Conservation (phyloP, 345 rosid genomes). For the Sisymbrium irio region DNA sequence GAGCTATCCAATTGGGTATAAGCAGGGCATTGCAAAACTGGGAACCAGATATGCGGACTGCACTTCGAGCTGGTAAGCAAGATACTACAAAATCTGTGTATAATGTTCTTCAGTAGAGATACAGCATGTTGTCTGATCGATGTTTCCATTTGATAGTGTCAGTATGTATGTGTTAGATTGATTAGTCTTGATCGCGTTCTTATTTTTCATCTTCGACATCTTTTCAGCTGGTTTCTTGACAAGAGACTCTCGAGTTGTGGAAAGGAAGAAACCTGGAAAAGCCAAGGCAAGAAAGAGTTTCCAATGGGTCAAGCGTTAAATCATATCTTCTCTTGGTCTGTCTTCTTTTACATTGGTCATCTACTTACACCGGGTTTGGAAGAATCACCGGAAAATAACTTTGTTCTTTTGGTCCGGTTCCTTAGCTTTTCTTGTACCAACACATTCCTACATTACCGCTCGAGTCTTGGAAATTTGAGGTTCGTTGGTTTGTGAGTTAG, state of each 20-base stretch:
- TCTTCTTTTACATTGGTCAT: conserved; percentile 4
- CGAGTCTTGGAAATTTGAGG: conserved; percentile 19
- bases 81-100: background rate
- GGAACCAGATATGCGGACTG: conserved; percentile 86
- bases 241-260: conserved; percentile 91
- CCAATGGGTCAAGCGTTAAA: conserved; percentile 98
- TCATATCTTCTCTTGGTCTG: conserved; percentile 14
- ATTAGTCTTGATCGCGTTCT: background rate
- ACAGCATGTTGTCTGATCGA: background rate
- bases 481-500: conserved; percentile 6
- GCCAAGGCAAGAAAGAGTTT: conserved; percentile 99
- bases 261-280: conserved; percentile 96
- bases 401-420: conserved; percentile 15
- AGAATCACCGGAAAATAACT: conserved; percentile 21
- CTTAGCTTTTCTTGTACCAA: conserved; percentile 22
- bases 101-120: background rate
- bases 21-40: conserved; percentile 92
- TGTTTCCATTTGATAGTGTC: background rate
- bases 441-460: conserved; percentile 10
- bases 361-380: conserved; percentile 19
- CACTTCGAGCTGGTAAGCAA: conserved; percentile 72
- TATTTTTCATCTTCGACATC: background rate
- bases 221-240: conserved; percentile 83
- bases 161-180: background rate
- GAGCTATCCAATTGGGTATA: conserved; percentile 84